Conservation (phyloP, 1,284 basidiomycete species). For the Sparassis latifolia region DNA sequence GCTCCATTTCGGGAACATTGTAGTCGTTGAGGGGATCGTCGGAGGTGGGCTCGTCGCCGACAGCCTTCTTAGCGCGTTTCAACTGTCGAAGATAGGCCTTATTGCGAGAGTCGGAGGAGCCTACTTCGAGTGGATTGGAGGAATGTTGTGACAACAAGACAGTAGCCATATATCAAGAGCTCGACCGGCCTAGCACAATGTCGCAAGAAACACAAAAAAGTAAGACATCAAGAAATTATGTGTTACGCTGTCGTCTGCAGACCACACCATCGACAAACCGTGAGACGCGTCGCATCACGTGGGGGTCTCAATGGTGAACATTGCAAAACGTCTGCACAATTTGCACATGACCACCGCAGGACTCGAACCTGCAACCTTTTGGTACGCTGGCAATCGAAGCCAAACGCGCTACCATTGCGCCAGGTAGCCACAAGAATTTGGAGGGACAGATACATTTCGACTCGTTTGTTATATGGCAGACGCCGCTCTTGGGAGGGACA, state of each 20-base stretch:
- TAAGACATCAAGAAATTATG: too few species aligned
- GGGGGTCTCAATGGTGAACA: too few species aligned
- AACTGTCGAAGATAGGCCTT: slow-evolving; percentile 33
- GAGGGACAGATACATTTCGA: not conserved
- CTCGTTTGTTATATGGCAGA: too few species aligned
- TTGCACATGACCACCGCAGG: slow-evolving; percentile 63
- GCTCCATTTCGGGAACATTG: slow-evolving; percentile 33
- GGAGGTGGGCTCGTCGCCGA: slow-evolving; percentile 32
- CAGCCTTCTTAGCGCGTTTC: slow-evolving; percentile 16
- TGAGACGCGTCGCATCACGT: too few species aligned
- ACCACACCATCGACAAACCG: too few species aligned
- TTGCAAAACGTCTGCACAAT: too few species aligned
- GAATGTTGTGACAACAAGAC: slow-evolving; percentile 61
- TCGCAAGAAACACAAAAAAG: not conserved
- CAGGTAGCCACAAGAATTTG: slow-evolving; percentile 46
- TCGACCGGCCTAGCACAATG: not conserved
- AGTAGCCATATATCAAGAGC: slow-evolving; percentile 21
- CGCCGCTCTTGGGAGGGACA: not conserved
- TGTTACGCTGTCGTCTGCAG: too few species aligned
- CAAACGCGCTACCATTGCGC: slow-evolving; percentile 86
- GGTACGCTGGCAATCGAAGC: slow-evolving; percentile 70
- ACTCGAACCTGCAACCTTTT: slow-evolving; percentile 88
- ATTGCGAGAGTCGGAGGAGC: slow-evolving; percentile 57
- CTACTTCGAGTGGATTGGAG: slow-evolving; percentile 69
- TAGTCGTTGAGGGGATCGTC: slow-evolving; percentile 44